Conservation (phyloP, 257 asterid genomes). For the Nemophila menziesii region DNA sequence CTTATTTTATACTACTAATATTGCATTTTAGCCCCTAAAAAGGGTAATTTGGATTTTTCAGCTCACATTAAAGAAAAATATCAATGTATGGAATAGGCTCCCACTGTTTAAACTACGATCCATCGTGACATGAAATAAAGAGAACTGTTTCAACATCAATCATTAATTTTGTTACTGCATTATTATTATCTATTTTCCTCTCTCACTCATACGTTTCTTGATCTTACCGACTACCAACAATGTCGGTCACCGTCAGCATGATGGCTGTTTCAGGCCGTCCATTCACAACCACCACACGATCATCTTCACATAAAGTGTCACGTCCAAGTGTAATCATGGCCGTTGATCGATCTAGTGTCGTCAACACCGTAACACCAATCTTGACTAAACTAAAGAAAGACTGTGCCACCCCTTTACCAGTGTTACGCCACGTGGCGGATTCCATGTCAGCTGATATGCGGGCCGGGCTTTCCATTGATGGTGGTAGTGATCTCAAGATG, state of each 20-base stretch:
- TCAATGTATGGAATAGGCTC: too few relatives aligned
- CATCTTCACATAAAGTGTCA: slow-evolving; percentile 2
- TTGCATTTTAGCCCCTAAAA: too few relatives aligned
- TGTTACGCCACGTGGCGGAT: slow-evolving; percentile 63
- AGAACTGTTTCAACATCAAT: slow-evolving; percentile 3
- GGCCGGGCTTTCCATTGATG: slow-evolving; percentile 52
- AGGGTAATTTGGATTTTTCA: too few relatives aligned
- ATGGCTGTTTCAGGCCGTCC: slow-evolving; percentile 18
- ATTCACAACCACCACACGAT: slow-evolving; percentile 11
- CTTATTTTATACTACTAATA: too few relatives aligned
- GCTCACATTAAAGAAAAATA: too few relatives aligned
- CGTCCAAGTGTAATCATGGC: slow-evolving; percentile 27
- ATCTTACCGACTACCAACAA: slow-evolving; percentile 18
- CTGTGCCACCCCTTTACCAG: slow-evolving; percentile 63
- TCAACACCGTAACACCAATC: slow-evolving; percentile 25
- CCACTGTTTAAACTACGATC: slow-evolving; percentile 19
- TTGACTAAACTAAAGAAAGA: slow-evolving; percentile 52
- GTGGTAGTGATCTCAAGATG: slow-evolving; percentile 70
- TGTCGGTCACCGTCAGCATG: slow-evolving; percentile 35
- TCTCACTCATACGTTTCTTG: slow-evolving; percentile 17
- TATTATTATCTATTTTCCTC: not conserved
- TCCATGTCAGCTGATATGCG: slow-evolving; percentile 71
- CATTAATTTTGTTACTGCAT: too few relatives aligned
- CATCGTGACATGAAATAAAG: slow-evolving; percentile 16
- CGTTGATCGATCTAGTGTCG: slow-evolving; percentile 21